A percentile compares a stretch with the other conserved stretches of the same genome.
Evolutionary conservation across 2,329 filamentous ascomycete genomes (phyloP).

Genomic region (Dryadomyces quercivorus): DNA sequence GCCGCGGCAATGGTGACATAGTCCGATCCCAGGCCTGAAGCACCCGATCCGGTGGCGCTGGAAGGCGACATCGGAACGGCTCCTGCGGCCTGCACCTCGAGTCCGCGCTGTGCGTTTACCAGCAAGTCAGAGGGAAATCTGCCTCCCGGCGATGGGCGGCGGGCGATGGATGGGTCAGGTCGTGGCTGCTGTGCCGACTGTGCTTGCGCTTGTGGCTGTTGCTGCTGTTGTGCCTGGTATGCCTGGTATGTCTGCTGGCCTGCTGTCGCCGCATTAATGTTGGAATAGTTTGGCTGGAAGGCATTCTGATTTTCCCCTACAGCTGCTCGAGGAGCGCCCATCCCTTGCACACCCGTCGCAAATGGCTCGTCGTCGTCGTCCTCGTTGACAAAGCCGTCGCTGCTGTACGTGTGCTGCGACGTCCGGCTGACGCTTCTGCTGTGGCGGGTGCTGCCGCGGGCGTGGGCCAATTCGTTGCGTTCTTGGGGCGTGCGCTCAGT

Average conservation of each 20-base stretch:
- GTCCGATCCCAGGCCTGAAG: conserved; percentile 21
- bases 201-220: conserved; percentile 13
- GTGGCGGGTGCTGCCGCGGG: conserved; percentile 44
- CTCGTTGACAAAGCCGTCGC: conserved; percentile 68
- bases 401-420: conserved; percentile 51
- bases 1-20: conserved; percentile 45
- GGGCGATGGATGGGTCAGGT: conserved; percentile 33
- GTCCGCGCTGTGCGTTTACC: conserved; percentile 64
- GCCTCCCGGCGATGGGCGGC: conserved; percentile 81
- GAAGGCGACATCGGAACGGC: conserved; percentile 55
- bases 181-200: conserved; percentile 26
- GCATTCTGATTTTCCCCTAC: no score
- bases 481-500: conserved; percentile 85
- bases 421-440: conserved; percentile 63
- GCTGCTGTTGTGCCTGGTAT: neutral
- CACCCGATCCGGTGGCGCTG: conserved; percentile 62
- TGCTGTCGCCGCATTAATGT: no score
- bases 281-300: no score
- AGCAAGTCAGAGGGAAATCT: conserved; percentile 92
- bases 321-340: neutral
- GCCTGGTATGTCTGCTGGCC: no score
- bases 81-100: conserved; percentile 59
- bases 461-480: conserved; percentile 77
- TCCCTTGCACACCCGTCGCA: neutral
- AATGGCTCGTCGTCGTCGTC: conserved; percentile 57